Evolutionary conservation across 495 filamentous ascomycete genomes (phyloP).

Genomic region (Geoglossum glabrum): DNA sequence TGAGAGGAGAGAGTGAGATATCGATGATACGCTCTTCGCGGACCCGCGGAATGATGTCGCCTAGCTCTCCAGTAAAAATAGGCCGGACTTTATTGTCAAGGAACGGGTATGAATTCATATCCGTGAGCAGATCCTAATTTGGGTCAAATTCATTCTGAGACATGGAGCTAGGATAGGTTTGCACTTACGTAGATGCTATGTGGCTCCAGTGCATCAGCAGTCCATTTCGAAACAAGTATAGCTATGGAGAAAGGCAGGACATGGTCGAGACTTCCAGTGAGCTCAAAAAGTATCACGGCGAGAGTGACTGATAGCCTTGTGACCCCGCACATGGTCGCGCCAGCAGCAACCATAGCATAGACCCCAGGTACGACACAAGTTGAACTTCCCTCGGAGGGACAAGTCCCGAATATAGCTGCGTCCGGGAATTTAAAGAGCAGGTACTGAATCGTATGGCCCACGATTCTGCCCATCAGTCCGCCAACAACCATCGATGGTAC

Average conservation of each 20-base stretch:
- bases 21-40: constrained; percentile 68
- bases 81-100: constrained; percentile 87
- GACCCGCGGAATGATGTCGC: constrained; percentile 61
- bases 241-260: constrained; percentile 87
- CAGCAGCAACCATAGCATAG: constrained; percentile 86
- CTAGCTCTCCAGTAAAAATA: constrained; percentile 64
- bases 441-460: constrained; percentile 78
- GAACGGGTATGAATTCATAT: constrained; percentile 94
- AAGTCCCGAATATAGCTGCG: constrained; percentile 51
- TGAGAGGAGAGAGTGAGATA: constrained; percentile 56
- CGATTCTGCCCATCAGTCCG: constrained; percentile 72
- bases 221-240: constrained; percentile 92
- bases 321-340: constrained; percentile 94
- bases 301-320: constrained; percentile 86
- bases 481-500: constrained; percentile 97
- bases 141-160: constrained; percentile 10
- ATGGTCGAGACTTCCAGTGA: constrained; percentile 86
- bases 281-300: constrained; percentile 85
- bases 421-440: constrained; percentile 51
- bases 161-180: background rate
- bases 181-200: constrained; percentile 69
- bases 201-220: constrained; percentile 86
- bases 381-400: constrained; percentile 47
- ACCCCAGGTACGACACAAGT: constrained; percentile 89
- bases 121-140: constrained; percentile 62